Percentiles rank a stretch among this genome's conserved stretches.
phyloP scores from a whole-genome alignment of 2,329 filamentous ascomycete genomes.

The Calonectria fujianensis region DNA sequence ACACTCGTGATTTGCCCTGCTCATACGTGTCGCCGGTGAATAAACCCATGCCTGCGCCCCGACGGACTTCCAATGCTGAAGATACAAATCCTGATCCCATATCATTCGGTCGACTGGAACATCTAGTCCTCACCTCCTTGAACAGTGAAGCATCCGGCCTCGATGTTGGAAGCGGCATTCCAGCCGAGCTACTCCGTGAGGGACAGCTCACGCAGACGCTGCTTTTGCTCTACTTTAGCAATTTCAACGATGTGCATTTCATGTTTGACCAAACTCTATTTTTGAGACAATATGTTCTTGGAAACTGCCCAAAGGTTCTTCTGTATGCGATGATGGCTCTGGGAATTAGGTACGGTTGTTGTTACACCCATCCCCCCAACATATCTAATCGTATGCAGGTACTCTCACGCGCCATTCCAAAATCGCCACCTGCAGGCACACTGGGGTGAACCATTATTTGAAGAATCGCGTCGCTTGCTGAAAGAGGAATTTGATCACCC shows the following conservation, averaged over 20 bases:
- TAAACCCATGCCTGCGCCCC: background rate
- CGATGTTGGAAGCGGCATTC: slow-evolving; percentile 35
- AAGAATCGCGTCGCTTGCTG: slow-evolving; percentile 10
- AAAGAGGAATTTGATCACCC: slow-evolving; percentile 24
- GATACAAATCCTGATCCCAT: background rate
- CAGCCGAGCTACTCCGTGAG: slow-evolving; percentile 34
- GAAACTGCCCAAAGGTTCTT: slow-evolving; percentile 33
- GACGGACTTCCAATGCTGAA: background rate
- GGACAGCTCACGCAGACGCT: slow-evolving; percentile 38
- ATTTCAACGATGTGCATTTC: slow-evolving; percentile 40
- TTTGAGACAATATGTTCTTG: slow-evolving; percentile 23
- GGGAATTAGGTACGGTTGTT: slow-evolving; percentile 18
- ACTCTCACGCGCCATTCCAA: slow-evolving; percentile 26
- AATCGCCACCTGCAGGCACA: slow-evolving; percentile 17
- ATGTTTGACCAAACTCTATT: slow-evolving; percentile 40
- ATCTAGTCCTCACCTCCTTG: slow-evolving; percentile 21
- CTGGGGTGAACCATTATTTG: slow-evolving; percentile 17
- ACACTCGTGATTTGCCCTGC: background rate
- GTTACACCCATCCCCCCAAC: background rate
- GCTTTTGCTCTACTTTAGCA: slow-evolving; percentile 40
- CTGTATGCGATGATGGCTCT: slow-evolving; percentile 31
- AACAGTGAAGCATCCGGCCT: slow-evolving; percentile 27
- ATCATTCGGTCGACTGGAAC: background rate
- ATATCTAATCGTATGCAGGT: slow-evolving; percentile 6
- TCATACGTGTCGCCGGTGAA: slow-evolving; percentile 1